Base-by-base conservation (phyloP, 805 yeast species). In the Schizosaccharomyces cryophilus region DNA sequence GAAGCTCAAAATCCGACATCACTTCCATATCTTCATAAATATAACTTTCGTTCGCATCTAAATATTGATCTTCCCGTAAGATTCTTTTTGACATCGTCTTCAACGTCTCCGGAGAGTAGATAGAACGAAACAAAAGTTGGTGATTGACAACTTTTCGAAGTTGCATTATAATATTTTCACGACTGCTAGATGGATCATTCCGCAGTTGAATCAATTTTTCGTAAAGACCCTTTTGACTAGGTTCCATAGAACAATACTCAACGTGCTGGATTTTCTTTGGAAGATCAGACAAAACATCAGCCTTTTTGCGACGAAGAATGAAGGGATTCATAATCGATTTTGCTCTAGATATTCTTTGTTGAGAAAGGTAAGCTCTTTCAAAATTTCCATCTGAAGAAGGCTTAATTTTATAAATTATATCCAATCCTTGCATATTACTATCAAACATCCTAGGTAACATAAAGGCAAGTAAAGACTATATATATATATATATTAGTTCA, bases 141-240 rank as follows among this genome's bases (percentile, higher is more conserved):
- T 93, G 98, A 69, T 93, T 90, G 70, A 97, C 90, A 71, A 97
- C 90, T 71, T 90, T 90, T 67, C 97, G 78, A 65, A 90, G 75
- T 72, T 90, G 97, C 97, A 90, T 90, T 15, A 90, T 97, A 67
- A 90, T 90, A 69, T 90, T 90, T 62, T 90, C 76, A 64, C 93
- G 74, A 62, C 97, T 77, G 0, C 96, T 88, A 68, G 90, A 96
- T 0, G 96, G 96, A 70, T 87, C 95, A 61, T 90, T 86, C 67
- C 90, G 96, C 67, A 88, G 90, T 69, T 89, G 96, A 62, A 93
- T 73, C 61, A 90, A 74, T 64, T 83, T 83, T 69, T 84, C 84
- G 71, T 90, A 90, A 31, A 83, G 74, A 73, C 90, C 97, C 97
- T 90, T 90, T 35, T 85, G 88, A 0, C 95, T 81, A 96, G 90